Evolutionary conservation across 768 basidiomycete genomes (phyloP).

Genomic region (Leucocoprinus leucothites): DNA sequence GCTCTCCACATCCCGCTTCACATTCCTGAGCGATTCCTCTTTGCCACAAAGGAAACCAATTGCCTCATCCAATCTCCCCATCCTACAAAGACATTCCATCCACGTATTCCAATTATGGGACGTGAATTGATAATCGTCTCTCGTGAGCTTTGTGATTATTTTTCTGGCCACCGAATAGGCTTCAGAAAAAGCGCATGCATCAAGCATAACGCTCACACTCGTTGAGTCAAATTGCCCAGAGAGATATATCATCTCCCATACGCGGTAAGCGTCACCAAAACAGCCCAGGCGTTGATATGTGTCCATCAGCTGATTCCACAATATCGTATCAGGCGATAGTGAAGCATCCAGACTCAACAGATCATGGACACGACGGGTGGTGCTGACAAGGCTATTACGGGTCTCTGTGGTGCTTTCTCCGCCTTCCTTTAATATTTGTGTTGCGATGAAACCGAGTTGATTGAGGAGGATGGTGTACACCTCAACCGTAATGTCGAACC

Average conservation of each 20-base stretch:
- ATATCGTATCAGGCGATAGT: constrained; percentile 62
- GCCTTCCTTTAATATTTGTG: constrained; percentile 22
- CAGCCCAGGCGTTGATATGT: constrained; percentile 80
- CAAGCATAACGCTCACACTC: constrained; percentile 81
- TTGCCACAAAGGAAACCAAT: constrained; percentile 57
- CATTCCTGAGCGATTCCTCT: constrained; percentile 38
- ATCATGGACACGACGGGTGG: constrained; percentile 69
- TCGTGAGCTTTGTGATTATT: constrained; percentile 51
- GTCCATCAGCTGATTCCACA: constrained; percentile 88
- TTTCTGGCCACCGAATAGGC: constrained; percentile 48
- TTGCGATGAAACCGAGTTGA: constrained; percentile 47
- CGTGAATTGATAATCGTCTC: constrained; percentile 51
- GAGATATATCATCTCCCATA: constrained; percentile 76
- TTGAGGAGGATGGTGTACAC: constrained; percentile 69
- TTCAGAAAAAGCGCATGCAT: constrained; percentile 71
- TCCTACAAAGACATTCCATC: constrained; percentile 83
- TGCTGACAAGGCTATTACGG: constrained; percentile 34
- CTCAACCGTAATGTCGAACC: constrained; percentile 50
- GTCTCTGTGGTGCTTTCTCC: constrained; percentile 12
- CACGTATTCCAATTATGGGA: constrained; percentile 76
- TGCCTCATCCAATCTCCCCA: constrained; percentile 65
- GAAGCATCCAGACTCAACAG: constrained; percentile 75
- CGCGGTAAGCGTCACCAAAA: constrained; percentile 65
- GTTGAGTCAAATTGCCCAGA: constrained; percentile 55
- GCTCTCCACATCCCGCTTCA: constrained; percentile 44